phyloP scores from a whole-genome alignment of 163 green algal species.

The Botryococcus braunii region DNA sequence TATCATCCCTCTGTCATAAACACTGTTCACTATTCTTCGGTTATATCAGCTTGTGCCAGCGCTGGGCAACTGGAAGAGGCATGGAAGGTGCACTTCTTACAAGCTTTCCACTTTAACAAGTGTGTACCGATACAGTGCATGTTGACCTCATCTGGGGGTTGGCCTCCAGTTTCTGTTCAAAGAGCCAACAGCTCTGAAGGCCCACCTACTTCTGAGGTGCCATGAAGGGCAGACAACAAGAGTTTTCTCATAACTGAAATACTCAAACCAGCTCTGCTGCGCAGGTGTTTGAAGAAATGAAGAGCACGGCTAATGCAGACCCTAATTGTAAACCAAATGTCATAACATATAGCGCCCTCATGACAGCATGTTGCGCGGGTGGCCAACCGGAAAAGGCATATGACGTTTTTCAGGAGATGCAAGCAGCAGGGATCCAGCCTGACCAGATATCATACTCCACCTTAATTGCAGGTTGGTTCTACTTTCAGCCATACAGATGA shows the following conservation, averaged over 20 bases:
- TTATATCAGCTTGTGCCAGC: slow-evolving; percentile 14
- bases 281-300: slow-evolving; percentile 16
- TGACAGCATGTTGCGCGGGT: slow-evolving; percentile 12
- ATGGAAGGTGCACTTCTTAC: slow-evolving; percentile 2
- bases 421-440: background rate
- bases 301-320: background rate
- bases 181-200: no score
- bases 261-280: background rate
- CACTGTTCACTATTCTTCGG: slow-evolving; percentile 16
- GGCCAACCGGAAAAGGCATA: slow-evolving; percentile 11
- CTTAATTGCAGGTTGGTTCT: slow-evolving; percentile 10
- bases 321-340: slow-evolving; percentile 9
- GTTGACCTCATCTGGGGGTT: no score
- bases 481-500: background rate
- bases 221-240: no score
- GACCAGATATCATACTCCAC: slow-evolving; percentile 16
- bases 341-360: slow-evolving; percentile 15
- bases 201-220: no score
- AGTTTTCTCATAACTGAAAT: no score
- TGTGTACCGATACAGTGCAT: no score
- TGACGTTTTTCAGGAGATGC: slow-evolving; percentile 12
- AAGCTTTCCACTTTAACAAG: no score
- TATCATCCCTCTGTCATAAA: slow-evolving; percentile 6
- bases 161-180: no score
- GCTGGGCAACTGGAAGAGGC: slow-evolving; percentile 10